Evolutionary conservation across 345 rosid species (phyloP).

Genomic region (Luvunga scandens): DNA sequence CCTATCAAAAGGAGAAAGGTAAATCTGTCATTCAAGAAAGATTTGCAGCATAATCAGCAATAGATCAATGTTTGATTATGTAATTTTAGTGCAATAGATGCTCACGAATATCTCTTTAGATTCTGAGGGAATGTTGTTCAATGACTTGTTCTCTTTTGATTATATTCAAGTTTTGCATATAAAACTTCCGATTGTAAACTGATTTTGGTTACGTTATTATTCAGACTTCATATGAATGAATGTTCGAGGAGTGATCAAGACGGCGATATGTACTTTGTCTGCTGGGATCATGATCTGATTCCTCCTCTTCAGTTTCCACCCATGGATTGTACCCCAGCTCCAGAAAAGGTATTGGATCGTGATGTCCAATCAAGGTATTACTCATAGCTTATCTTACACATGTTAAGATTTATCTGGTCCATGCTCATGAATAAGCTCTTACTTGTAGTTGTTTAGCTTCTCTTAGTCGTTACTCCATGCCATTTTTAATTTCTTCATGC

Average conservation of each 20-base stretch:
- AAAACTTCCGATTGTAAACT: not conserved
- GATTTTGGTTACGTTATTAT: not conserved
- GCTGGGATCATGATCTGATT: conserved; percentile 40
- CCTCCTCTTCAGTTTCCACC: conserved; percentile 28
- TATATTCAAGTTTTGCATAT: not conserved
- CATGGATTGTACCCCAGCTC: conserved; percentile 39
- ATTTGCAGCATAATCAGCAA: not conserved
- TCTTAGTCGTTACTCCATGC: not conserved
- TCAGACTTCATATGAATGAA: conserved; percentile 47
- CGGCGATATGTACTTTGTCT: conserved; percentile 46
- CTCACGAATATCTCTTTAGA: no score
- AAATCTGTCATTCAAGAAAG: not conserved
- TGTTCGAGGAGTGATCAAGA: conserved; percentile 54
- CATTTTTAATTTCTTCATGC: not conserved
- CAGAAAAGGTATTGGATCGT: conserved; percentile 24
- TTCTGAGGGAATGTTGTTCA: not conserved
- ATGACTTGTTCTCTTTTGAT: not conserved
- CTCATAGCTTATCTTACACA: no score
- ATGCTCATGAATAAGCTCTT: not conserved
- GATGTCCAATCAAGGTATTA: conserved; percentile 45
- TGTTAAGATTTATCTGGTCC: not conserved
- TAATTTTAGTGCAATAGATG: not conserved
- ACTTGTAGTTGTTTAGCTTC: no score
- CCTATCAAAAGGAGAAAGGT: conserved; percentile 53
- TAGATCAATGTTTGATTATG: not conserved